phyloP scores from a whole-genome alignment of 2,329 filamentous ascomycete genomes.

The Paraphoma chrysanthemicola region DNA sequence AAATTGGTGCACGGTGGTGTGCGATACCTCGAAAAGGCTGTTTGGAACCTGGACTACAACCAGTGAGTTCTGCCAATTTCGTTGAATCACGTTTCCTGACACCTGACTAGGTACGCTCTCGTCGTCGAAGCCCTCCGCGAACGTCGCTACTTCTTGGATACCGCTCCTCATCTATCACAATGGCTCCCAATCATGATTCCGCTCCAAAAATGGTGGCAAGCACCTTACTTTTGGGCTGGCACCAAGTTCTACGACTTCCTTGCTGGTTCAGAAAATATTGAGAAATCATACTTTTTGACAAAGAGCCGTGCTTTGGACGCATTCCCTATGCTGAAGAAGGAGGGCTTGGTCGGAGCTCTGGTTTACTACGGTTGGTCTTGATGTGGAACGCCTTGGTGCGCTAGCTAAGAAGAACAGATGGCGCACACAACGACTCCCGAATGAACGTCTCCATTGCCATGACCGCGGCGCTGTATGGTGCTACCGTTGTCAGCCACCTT shows the following conservation, averaged over 20 bases:
- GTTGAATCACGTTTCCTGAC: neutral
- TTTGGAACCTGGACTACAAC: slow-evolving; percentile 84
- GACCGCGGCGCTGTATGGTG: slow-evolving; percentile 86
- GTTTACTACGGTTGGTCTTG: slow-evolving; percentile 75
- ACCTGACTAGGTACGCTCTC: slow-evolving; percentile 63
- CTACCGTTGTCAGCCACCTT: slow-evolving; percentile 82
- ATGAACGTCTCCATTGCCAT: slow-evolving; percentile 91
- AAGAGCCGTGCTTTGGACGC: slow-evolving; percentile 85
- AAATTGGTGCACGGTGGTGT: slow-evolving; percentile 88
- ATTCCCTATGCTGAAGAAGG: slow-evolving; percentile 86
- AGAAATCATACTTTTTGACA: slow-evolving; percentile 87
- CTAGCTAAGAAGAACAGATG: slow-evolving; percentile 62
- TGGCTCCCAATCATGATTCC: slow-evolving; percentile 87
- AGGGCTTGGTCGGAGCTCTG: slow-evolving; percentile 78
- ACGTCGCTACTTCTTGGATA: slow-evolving; percentile 82
- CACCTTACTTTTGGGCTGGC: slow-evolving; percentile 78
- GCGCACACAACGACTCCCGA: slow-evolving; percentile 88
- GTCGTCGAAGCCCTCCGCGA: slow-evolving; percentile 84
- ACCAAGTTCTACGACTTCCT: slow-evolving; percentile 86
- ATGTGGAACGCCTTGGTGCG: neutral
- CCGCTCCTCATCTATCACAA: slow-evolving; percentile 79
- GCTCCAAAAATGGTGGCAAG: slow-evolving; percentile 83
- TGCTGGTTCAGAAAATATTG: slow-evolving; percentile 85
- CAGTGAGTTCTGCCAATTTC: slow-evolving; percentile 59
- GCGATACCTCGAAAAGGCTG: slow-evolving; percentile 83